A percentile compares a stretch with the other conserved stretches of the same genome.
phyloP scores from a whole-genome alignment of 129 eudicot species.

The Chrysanthemum makinoi region DNA sequence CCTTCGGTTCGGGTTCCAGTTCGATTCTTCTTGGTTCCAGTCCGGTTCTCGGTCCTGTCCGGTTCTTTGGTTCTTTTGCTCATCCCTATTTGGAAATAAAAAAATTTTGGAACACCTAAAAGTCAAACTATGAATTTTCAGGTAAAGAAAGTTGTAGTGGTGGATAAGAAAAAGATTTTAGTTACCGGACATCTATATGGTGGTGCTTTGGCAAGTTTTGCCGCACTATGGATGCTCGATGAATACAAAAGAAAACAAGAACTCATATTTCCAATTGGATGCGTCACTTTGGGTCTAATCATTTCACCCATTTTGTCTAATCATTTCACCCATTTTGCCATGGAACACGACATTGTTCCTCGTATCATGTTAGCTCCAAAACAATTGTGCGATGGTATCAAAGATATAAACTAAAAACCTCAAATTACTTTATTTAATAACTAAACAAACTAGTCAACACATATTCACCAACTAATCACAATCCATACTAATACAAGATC shows the following conservation, averaged over 20 bases:
- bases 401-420: too few relatives aligned
- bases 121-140: constrained; percentile 30
- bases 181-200: constrained; percentile 71
- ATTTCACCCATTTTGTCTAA: too few relatives aligned
- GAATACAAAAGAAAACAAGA: constrained; percentile 30
- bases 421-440: too few relatives aligned
- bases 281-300: constrained; percentile 56
- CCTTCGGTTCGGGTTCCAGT: too few relatives aligned
- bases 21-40: too few relatives aligned
- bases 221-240: constrained; percentile 81
- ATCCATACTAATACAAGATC: too few relatives aligned
- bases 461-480: too few relatives aligned
- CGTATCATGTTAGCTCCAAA: constrained; percentile 66
- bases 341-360: constrained; percentile 68
- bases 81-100: too few relatives aligned
- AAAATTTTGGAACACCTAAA: constrained; percentile 6
- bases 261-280: not conserved
- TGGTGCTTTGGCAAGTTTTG: constrained; percentile 64
- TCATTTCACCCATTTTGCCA: constrained; percentile 59
- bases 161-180: constrained; percentile 45
- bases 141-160: constrained; percentile 55
- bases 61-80: too few relatives aligned
- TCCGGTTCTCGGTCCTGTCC: too few relatives aligned
- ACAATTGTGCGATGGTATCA: too few relatives aligned
- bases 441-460: too few relatives aligned